Evolutionary conservation across 2,329 filamentous ascomycete genomes (phyloP).

Genomic region (Fusarium agapanthi): DNA sequence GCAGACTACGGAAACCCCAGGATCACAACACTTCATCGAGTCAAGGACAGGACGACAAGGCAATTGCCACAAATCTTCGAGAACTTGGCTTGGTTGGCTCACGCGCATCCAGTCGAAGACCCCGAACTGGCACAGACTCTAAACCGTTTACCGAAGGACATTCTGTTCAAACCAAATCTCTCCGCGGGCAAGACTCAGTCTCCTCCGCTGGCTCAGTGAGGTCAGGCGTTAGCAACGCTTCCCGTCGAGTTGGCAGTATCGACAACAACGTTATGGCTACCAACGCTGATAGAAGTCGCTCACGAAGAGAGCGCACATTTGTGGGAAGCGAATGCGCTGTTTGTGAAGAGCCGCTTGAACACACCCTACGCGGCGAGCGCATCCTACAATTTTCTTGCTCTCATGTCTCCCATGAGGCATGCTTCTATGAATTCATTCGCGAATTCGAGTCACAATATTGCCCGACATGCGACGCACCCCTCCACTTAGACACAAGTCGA

Average conservation of each 20-base stretch:
- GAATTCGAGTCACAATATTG: slow-evolving; percentile 95
- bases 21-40: slow-evolving; percentile 36
- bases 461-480: slow-evolving; percentile 89
- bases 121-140: slow-evolving; percentile 41
- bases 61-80: slow-evolving; percentile 40
- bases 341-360: slow-evolving; percentile 95
- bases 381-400: slow-evolving; percentile 95
- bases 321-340: slow-evolving; percentile 94
- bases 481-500: slow-evolving; percentile 91
- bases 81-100: slow-evolving; percentile 44
- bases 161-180: slow-evolving; percentile 41
- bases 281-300: slow-evolving; percentile 75
- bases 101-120: slow-evolving; percentile 35
- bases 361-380: slow-evolving; percentile 91
- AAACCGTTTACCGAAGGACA: slow-evolving; percentile 42
- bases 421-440: slow-evolving; percentile 98
- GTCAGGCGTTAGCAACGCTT: slow-evolving; percentile 45
- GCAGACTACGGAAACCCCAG: slow-evolving; percentile 47
- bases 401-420: slow-evolving; percentile 98
- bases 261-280: slow-evolving; percentile 56
- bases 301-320: slow-evolving; percentile 90
- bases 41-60: slow-evolving; percentile 29
- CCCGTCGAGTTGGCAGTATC: slow-evolving; percentile 49
- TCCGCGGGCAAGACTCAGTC: slow-evolving; percentile 43
- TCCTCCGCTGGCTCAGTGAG: slow-evolving; percentile 47